Conservation (phyloP, 2,329 filamentous ascomycete genomes). For the Colletotrichum spaethianum region DNA sequence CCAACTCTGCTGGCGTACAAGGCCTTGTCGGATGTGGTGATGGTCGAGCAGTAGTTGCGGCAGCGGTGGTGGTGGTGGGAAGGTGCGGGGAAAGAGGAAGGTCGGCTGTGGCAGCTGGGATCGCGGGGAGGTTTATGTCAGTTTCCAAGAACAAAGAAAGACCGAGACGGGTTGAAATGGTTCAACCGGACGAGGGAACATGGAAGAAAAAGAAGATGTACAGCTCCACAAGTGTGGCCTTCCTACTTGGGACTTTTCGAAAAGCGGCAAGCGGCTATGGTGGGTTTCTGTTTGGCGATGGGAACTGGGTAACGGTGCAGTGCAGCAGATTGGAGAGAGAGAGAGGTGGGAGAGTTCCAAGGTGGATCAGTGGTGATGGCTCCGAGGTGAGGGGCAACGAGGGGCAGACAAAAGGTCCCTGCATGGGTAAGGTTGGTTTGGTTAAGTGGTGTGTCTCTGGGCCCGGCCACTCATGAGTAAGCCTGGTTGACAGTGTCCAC, state of each 20-base stretch:
- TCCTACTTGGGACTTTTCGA: constrained; percentile 34
- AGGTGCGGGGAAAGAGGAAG: constrained; percentile 31
- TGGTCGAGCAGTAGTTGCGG: constrained; percentile 44
- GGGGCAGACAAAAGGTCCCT: constrained; percentile 42
- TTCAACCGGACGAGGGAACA: not conserved
- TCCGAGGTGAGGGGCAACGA: constrained; percentile 41
- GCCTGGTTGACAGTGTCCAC: constrained; percentile 12
- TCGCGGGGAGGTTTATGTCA: constrained; percentile 20
- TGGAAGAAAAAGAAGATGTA: constrained; percentile 20
- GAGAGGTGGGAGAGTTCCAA: constrained; percentile 13
- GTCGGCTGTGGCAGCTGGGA: constrained; percentile 8
- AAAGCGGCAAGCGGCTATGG: constrained; percentile 32
- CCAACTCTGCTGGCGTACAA: constrained; percentile 44
- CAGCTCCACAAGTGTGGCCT: constrained; percentile 36
- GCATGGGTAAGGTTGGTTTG: constrained; percentile 37
- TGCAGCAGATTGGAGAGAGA: not conserved
- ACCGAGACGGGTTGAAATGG: not conserved
- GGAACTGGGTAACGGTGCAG: constrained; percentile 3
- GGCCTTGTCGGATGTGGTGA: constrained; percentile 45
- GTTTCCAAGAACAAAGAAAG: constrained; percentile 10
- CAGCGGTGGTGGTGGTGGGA: constrained; percentile 11
- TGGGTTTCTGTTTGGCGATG: constrained; percentile 23
- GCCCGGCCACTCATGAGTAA: constrained; percentile 7
- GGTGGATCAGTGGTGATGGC: constrained; percentile 34
- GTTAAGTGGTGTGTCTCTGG: not conserved